Evolutionary conservation across 2,329 filamentous ascomycete species (phyloP).

Genomic region (Exophiala xenobiotica): DNA sequence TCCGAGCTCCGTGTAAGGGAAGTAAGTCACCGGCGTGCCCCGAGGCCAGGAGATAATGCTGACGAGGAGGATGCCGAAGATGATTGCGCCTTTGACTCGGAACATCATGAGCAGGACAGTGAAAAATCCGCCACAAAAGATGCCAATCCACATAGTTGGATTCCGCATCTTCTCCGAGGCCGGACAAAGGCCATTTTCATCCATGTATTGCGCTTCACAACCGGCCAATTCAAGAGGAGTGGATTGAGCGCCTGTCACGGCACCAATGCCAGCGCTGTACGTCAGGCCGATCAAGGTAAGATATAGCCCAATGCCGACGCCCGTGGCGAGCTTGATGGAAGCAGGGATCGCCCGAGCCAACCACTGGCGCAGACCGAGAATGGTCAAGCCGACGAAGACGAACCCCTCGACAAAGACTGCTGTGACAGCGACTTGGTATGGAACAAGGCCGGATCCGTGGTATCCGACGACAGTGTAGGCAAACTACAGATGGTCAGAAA

Average conservation of each 20-base stretch:
- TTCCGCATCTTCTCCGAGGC: slow-evolving; percentile 72
- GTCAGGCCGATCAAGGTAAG: slow-evolving; percentile 65
- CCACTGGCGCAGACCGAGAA: slow-evolving; percentile 84
- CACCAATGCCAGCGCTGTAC: slow-evolving; percentile 78
- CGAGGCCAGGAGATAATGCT: slow-evolving; percentile 88
- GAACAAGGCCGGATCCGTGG: slow-evolving; percentile 70
- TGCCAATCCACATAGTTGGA: slow-evolving; percentile 82
- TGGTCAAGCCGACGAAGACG: slow-evolving; percentile 76
- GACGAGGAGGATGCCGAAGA: slow-evolving; percentile 77
- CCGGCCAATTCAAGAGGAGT: slow-evolving; percentile 76
- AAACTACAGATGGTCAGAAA: slow-evolving; percentile 48
- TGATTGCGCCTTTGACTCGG: slow-evolving; percentile 82
- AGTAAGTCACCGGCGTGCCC: slow-evolving; percentile 72
- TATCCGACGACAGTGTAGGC: slow-evolving; percentile 76
- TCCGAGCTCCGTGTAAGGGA: slow-evolving; percentile 70
- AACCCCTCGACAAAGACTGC: slow-evolving; percentile 87
- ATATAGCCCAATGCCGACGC: slow-evolving; percentile 82
- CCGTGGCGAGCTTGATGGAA: slow-evolving; percentile 83
- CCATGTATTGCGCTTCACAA: slow-evolving; percentile 56
- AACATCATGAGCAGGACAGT: slow-evolving; percentile 82
- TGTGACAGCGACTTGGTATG: slow-evolving; percentile 74
- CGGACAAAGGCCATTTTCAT: slow-evolving; percentile 58
- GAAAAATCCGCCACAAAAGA: slow-evolving; percentile 79
- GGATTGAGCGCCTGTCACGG: slow-evolving; percentile 65
- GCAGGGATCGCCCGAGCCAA: slow-evolving; percentile 78